These are phyloP conservation scores for Tuctoria greenei DNA, from an alignment of 176 grass and related monocot genomes.

Conservation along the genomic window DNA sequence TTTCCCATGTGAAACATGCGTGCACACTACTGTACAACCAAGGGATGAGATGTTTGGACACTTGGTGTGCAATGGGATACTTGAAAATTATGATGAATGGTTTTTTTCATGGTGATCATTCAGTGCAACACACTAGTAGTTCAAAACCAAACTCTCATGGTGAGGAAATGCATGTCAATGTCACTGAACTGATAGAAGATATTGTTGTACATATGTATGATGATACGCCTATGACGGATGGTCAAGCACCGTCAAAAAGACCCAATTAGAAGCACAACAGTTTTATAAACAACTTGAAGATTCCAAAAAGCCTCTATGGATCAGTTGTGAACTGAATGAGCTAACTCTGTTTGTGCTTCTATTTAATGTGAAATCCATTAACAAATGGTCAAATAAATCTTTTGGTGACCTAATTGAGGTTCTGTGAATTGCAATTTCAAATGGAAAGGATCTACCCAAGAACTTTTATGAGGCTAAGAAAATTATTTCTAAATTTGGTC, in stretches of 20 bases:
- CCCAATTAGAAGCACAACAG: not conserved
- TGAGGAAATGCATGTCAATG: too few relatives aligned
- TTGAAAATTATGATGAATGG: conserved; percentile 3
- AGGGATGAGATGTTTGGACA: not conserved
- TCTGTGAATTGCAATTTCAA: not conserved
- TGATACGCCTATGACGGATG: not conserved
- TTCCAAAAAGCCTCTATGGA: not conserved
- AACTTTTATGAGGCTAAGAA: conserved; percentile 26
- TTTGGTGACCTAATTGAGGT: too few relatives aligned
- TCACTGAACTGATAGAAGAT: too few relatives aligned
- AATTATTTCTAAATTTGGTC: conserved; percentile 10
- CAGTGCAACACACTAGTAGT: not conserved
- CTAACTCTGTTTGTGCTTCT: too few relatives aligned
- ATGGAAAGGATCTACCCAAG: not conserved
- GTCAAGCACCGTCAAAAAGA: too few relatives aligned
- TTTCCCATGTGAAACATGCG: not conserved
- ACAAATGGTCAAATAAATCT: too few relatives aligned
- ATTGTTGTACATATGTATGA: not conserved
- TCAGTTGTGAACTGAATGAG: too few relatives aligned
- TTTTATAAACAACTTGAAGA: conserved; percentile 11
- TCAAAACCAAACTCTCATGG: not conserved
- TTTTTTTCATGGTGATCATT: not conserved
- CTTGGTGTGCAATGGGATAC: not conserved
- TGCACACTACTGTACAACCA: not conserved
- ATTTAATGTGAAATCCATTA: too few relatives aligned